These are phyloP conservation scores for Saccharomycopsis malanga DNA, from an alignment of 805 yeast species.

Conservation along the genomic window DNA sequence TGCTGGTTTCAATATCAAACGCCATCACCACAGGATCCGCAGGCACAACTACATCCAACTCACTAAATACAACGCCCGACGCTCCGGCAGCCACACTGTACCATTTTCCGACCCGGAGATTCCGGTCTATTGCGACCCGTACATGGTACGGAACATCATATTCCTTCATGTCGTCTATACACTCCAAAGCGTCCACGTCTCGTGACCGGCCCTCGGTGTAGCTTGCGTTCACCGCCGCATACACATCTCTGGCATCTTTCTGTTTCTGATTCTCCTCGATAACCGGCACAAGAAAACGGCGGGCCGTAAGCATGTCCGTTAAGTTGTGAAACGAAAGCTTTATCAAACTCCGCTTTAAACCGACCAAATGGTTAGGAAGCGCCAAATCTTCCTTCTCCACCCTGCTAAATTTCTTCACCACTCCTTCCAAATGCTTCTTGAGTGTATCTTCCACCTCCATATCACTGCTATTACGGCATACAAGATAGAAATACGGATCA, in stretches of 20 bases:
- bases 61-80: conserved; percentile 48
- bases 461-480: conserved; percentile 44
- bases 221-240: conserved; percentile 46
- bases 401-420: conserved; percentile 49
- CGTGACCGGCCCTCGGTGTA: conserved; percentile 25
- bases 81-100: conserved; percentile 66
- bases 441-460: conserved; percentile 82
- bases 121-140: conserved; percentile 85
- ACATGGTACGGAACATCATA: conserved; percentile 97
- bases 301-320: conserved; percentile 65
- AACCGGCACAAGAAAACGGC: conserved; percentile 62
- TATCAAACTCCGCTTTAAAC: conserved; percentile 57
- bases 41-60: conserved; percentile 75
- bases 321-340: conserved; percentile 70
- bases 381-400: conserved; percentile 72
- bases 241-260: conserved; percentile 59
- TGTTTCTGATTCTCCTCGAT: conserved; percentile 58
- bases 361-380: conserved; percentile 80
- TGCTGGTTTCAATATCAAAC: conserved; percentile 95
- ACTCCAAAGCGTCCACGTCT: conserved; percentile 48
- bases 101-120: conserved; percentile 94
- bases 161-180: conserved; percentile 76
- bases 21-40: conserved; percentile 97
- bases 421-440: conserved; percentile 56
- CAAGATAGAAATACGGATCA: conserved; percentile 81